Evolutionary conservation across 2,329 filamentous ascomycete genomes (phyloP), one percentile per base, ranked within the genome.

Genomic region (Fusarium chaquense): DNA sequence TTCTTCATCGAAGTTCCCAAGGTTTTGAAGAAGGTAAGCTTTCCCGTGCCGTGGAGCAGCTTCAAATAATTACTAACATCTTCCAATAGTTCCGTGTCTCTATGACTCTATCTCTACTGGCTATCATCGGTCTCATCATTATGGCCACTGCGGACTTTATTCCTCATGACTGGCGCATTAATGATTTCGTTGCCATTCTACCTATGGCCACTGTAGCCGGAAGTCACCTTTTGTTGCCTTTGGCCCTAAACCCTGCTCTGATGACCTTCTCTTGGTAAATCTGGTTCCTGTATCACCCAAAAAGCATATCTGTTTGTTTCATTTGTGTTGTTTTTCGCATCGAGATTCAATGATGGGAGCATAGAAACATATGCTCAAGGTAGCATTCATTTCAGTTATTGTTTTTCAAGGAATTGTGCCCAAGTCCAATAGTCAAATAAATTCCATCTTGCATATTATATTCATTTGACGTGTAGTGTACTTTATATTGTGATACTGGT

Each of bases 1-100:
- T 97, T 97, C 81, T 95, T 94, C 81, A 91, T 93, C 64, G 93
- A 96, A 77, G 87, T 94, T 20, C 91, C 91, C 35, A 91, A 91
- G 77, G 91, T 97, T 41, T 78, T 95, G 73, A 91, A 90, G 80
- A 90, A 88, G 76, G 93, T 93, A 80, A 88, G 90, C 78, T 84
- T 79, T 73, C 76, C 75, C 81, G 9, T 55, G 73, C 71, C 64
- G 71, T 76, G 64, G 65, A 70, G 79, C 79, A 30, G 62, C 71
- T 12, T 26, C n/a, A 43, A 22, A 33, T 7, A 26, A 28, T 30
- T 54, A 32, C 73, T 77, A 67, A 78, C 62, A 40, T 35, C 18
- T 18, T 32, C 22, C 16, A 36, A 18, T 58, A 87, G 79, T 95
- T 95, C 85, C 94, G 91, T 82, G 92, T 87, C 79, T 88, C 85